These are phyloP conservation scores for Aegilops sharonensis DNA, from an alignment of 176 grass and related monocot species.

Conservation along the genomic window DNA sequence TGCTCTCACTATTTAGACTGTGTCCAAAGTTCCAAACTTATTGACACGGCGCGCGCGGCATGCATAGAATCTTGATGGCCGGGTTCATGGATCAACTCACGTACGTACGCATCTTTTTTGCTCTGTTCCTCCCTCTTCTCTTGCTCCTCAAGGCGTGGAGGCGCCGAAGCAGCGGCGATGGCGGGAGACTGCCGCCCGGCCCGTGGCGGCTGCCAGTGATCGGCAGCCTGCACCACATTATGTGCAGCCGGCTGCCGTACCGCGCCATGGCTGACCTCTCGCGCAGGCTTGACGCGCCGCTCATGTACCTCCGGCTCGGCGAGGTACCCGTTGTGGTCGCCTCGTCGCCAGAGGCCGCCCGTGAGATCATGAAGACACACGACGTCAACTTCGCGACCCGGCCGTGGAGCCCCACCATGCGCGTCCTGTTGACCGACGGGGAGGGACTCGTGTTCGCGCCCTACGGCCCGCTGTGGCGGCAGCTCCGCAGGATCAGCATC, in stretches of 20 bases:
- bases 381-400: neutral
- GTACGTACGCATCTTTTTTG: neutral
- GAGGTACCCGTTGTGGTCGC: neutral
- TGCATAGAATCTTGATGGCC: neutral
- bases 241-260: neutral
- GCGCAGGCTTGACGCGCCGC: neutral
- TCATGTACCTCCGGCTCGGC: conserved; percentile 1
- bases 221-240: neutral
- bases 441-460: conserved; percentile 5
- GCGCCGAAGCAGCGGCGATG: neutral
- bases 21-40: neutral
- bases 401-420: neutral
- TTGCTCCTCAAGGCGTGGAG: neutral
- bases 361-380: neutral
- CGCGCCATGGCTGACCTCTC: neutral
- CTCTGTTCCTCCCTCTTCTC: neutral
- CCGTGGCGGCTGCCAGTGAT: neutral
- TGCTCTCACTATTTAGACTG: neutral
- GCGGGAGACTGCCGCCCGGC: neutral
- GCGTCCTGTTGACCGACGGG: neutral
- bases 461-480: conserved; percentile 38
- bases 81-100: neutral
- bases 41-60: neutral
- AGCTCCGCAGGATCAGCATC: conserved; percentile 36
- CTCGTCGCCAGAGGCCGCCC: neutral